Conservation (phyloP, 2,329 filamentous ascomycete genomes). For the Alternaria postmessia region DNA sequence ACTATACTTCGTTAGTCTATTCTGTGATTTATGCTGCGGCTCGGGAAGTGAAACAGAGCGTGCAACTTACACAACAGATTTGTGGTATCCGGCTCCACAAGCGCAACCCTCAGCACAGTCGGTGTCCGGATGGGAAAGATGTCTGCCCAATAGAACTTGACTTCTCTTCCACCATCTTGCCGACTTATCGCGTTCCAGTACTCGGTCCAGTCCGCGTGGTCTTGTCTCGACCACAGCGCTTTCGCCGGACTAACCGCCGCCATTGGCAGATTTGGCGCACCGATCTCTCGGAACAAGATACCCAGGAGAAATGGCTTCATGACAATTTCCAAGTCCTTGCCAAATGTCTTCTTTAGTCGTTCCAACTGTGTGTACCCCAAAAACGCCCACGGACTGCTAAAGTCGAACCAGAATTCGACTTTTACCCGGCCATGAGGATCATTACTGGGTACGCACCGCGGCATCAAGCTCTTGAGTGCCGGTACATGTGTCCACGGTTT, state of each 20-base stretch:
- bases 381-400: conserved; percentile 47
- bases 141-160: conserved; percentile 43
- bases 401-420: conserved; percentile 48
- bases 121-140: conserved; percentile 47
- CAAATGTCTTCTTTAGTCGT: conserved; percentile 38
- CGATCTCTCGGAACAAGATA: conserved; percentile 47
- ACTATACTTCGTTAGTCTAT: conserved; percentile 26
- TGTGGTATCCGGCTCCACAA: conserved; percentile 36
- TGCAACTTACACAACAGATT: conserved; percentile 35
- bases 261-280: conserved; percentile 37
- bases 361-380: conserved; percentile 45
- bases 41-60: rapidly evolving
- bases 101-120: conserved; percentile 40
- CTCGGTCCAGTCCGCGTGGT: conserved; percentile 43
- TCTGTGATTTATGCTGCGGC: rapidly evolving
- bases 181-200: conserved; percentile 45
- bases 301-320: conserved; percentile 47
- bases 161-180: conserved; percentile 36
- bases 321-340: conserved; percentile 31
- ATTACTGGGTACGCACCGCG: conserved; percentile 27
- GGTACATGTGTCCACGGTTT: conserved; percentile 21
- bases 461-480: conserved; percentile 32
- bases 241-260: conserved; percentile 39
- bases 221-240: conserved; percentile 37
- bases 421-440: conserved; percentile 13